A percentile compares a stretch with the other conserved stretches of the same genome.
phyloP scores from a whole-genome alignment of 805 yeast genomes.

The Metschnikowia baotianmanensis region DNA sequence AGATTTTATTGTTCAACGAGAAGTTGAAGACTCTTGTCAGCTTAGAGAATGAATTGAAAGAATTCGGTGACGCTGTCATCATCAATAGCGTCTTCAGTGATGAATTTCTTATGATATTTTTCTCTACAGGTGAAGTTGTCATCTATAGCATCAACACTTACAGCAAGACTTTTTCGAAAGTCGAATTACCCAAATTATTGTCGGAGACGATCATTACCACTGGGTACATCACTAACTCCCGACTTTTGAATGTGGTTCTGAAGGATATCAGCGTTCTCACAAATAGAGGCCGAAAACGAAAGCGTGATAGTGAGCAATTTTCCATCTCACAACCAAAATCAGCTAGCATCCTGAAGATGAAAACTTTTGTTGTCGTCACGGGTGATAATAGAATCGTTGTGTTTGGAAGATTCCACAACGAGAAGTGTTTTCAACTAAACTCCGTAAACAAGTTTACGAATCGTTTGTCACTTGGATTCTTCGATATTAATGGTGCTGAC shows the following conservation, averaged over 20 bases:
- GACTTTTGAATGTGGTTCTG: slow-evolving; percentile 43
- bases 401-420: slow-evolving; percentile 54
- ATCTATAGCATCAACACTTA: slow-evolving; percentile 45
- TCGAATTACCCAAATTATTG: slow-evolving; percentile 41
- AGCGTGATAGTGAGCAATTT: slow-evolving; percentile 17
- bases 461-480: slow-evolving; percentile 40
- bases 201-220: slow-evolving; percentile 59
- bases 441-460: slow-evolving; percentile 48
- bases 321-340: background rate
- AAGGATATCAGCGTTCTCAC: slow-evolving; percentile 26
- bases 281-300: slow-evolving; percentile 32
- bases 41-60: slow-evolving; percentile 37
- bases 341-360: slow-evolving; percentile 24
- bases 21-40: slow-evolving; percentile 54
- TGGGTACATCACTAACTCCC: slow-evolving; percentile 60
- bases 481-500: slow-evolving; percentile 49
- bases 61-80: slow-evolving; percentile 51
- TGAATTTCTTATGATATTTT: slow-evolving; percentile 60
- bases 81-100: slow-evolving; percentile 62
- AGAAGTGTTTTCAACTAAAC: slow-evolving; percentile 52
- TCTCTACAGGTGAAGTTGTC: slow-evolving; percentile 68
- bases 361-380: slow-evolving; percentile 62
- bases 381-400: slow-evolving; percentile 73
- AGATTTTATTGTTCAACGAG: slow-evolving; percentile 57
- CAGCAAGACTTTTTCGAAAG: slow-evolving; percentile 31